Evolutionary conservation across 768 basidiomycete genomes (phyloP).

Genomic region (Suillus plorans): DNA sequence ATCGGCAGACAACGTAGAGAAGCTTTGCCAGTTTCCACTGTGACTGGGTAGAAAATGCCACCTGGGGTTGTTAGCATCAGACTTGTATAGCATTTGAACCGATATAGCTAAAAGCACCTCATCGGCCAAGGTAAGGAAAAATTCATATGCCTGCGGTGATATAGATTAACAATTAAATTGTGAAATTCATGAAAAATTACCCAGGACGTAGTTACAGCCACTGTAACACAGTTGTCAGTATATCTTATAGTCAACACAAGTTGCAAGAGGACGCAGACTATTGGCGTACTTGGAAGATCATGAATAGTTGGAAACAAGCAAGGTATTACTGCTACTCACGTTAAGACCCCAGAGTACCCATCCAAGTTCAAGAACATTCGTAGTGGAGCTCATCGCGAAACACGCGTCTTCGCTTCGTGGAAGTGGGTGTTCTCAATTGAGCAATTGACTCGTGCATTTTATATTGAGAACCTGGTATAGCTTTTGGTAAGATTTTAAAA

Average conservation of each 20-base stretch:
- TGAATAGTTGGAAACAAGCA: background rate
- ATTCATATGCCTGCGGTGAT: slow-evolving; percentile 4
- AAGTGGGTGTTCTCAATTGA: too few species aligned
- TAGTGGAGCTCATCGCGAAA: background rate
- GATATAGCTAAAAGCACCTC: background rate
- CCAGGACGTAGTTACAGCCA: slow-evolving; percentile 1
- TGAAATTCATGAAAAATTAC: background rate
- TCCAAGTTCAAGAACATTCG: background rate
- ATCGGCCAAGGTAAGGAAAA: background rate
- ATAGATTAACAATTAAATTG: background rate
- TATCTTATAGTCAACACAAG: background rate
- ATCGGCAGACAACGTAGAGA: slow-evolving; percentile 12
- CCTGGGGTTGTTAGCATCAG: background rate
- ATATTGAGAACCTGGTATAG: background rate
- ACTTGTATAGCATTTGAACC: background rate
- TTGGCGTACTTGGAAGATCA: background rate
- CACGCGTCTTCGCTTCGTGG: background rate
- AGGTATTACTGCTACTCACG: background rate
- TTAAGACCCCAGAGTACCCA: background rate
- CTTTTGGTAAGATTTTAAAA: background rate
- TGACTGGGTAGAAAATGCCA: background rate
- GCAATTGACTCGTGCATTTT: background rate
- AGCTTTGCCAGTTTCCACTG: slow-evolving; percentile 1
- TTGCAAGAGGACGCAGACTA: background rate
- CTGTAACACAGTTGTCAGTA: background rate